These are phyloP conservation scores for Sphaerobolus stellatus DNA, from an alignment of 1,284 basidiomycete species.

Conservation along the genomic window DNA sequence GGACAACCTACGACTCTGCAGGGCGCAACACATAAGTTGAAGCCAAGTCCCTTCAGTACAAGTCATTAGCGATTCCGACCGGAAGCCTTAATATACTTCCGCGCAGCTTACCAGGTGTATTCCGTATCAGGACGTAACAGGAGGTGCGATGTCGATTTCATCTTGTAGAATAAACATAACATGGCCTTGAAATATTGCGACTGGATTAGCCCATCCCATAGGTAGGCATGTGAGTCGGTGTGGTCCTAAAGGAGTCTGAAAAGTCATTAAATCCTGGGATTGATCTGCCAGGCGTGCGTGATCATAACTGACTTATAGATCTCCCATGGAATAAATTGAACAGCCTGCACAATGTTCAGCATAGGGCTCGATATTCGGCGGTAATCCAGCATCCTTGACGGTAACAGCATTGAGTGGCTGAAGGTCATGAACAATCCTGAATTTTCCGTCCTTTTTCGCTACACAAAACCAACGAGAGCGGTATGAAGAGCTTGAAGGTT, in stretches of 20 bases:
- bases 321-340: slow-evolving; percentile 29
- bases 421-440: neutral
- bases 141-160: too few relatives aligned
- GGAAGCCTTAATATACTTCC: too few relatives aligned
- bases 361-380: slow-evolving; percentile 27
- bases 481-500: slow-evolving; percentile 35
- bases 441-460: slow-evolving; percentile 22
- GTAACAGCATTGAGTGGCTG: slow-evolving; percentile 17
- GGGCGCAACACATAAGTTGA: too few relatives aligned
- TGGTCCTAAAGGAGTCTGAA: slow-evolving; percentile 16
- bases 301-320: slow-evolving; percentile 31
- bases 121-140: too few relatives aligned
- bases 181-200: slow-evolving; percentile 21
- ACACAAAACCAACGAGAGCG: slow-evolving; percentile 42
- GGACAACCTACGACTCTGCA: too few relatives aligned
- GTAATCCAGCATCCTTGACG: slow-evolving; percentile 23
- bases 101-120: too few relatives aligned
- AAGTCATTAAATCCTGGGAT: slow-evolving; percentile 26
- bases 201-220: slow-evolving; percentile 30
- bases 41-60: too few relatives aligned
- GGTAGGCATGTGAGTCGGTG: slow-evolving; percentile 16
- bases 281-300: slow-evolving; percentile 15
- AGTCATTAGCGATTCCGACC: too few relatives aligned
- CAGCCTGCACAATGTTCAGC: slow-evolving; percentile 33
- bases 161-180: slow-evolving; percentile 21